A percentile compares a stretch with the other conserved stretches of the same genome.
Evolutionary conservation across 306 rosid genomes (phyloP).

Genomic region (Corylus americana): DNA sequence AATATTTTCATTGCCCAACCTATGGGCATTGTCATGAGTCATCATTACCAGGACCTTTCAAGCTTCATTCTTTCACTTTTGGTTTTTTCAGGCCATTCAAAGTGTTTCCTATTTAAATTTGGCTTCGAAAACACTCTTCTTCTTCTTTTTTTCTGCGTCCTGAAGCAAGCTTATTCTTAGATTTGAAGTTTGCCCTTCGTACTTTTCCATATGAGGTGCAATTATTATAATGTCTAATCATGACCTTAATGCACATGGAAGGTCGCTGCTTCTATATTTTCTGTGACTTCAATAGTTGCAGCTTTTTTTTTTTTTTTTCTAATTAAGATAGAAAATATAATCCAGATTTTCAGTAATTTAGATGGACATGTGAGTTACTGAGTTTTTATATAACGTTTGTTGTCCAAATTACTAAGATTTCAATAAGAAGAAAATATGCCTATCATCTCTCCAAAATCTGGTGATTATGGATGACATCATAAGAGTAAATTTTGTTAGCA

Average conservation of each 20-base stretch:
- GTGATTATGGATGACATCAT: no score
- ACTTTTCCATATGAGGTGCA: conserved; percentile 12
- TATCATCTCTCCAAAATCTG: no score
- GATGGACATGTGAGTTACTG: no score
- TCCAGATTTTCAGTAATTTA: no score
- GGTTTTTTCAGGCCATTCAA: background rate
- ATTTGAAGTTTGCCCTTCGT: conserved; percentile 45
- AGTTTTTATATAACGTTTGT: no score
- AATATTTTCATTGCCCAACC: no score
- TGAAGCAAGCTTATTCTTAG: conserved; percentile 58
- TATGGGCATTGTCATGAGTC: background rate
- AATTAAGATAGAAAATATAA: no score
- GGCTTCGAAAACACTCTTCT: conserved; percentile 50
- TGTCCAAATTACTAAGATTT: no score
- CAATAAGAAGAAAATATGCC: no score
- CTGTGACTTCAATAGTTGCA: background rate
- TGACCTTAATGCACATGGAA: conserved; percentile 28
- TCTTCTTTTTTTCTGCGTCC: conserved; percentile 27
- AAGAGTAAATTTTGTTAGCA: background rate
- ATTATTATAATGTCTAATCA: conserved; percentile 29
- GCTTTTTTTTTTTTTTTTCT: no score
- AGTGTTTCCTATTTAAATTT: conserved; percentile 12
- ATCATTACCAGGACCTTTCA: background rate
- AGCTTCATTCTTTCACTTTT: background rate
- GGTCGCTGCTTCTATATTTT: conserved; percentile 4